These are phyloP conservation scores for Pinus albicaulis DNA, from an alignment of 75 land plant genomes.

Conservation along the genomic window DNA sequence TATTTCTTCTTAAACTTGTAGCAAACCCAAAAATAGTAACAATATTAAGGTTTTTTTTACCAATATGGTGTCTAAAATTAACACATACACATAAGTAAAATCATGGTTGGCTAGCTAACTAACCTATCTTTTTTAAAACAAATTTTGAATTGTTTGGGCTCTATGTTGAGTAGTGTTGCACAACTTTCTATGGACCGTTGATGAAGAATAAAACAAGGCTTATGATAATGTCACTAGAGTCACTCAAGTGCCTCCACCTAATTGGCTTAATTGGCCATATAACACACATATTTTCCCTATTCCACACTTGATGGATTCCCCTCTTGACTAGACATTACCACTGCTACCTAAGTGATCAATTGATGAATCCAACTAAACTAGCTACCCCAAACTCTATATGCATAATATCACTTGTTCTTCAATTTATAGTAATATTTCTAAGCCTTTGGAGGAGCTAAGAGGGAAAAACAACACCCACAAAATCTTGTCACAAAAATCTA, in stretches of 20 bases:
- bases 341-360: constrained; percentile 14
- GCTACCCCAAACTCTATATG: too few species aligned
- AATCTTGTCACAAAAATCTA: too few species aligned
- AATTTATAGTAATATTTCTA: too few species aligned
- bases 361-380: too few species aligned
- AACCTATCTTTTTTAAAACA: constrained; percentile 91
- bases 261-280: constrained; percentile 81
- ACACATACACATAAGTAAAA: not conserved
- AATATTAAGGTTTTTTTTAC: too few species aligned
- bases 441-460: too few species aligned
- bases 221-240: constrained; percentile 75
- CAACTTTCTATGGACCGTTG: constrained; percentile 74
- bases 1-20: constrained; percentile 92
- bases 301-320: constrained; percentile 28
- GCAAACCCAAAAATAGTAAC: not conserved
- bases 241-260: constrained; percentile 79
- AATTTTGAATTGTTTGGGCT: constrained; percentile 85
- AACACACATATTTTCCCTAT: constrained; percentile 73
- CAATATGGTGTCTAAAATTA: not conserved
- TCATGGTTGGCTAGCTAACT: not conserved
- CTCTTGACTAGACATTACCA: constrained; percentile 38
- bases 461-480: too few species aligned
- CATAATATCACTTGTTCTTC: too few species aligned
- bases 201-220: constrained; percentile 67
- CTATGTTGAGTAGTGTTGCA: constrained; percentile 72